Evolutionary conservation across 495 filamentous ascomycete species (phyloP), one percentile per base, ranked within the genome.

Genomic region (Amniculicola lignicola): DNA sequence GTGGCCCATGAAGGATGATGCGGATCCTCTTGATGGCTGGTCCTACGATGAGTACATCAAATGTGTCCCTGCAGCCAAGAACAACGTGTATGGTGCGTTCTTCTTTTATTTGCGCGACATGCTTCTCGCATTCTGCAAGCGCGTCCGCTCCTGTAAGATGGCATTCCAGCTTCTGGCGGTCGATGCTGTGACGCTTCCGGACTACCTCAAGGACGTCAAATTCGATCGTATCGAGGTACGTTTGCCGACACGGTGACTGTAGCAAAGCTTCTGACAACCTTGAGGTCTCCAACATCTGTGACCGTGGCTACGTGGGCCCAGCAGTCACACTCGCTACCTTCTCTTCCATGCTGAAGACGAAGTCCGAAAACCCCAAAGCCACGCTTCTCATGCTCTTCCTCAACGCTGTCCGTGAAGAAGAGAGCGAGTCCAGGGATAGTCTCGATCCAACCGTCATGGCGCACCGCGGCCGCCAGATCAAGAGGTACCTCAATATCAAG

Each of bases 21-120:
- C 58, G 0, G 58, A 67, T 52, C 69, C 69, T 6, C 47, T 66
- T 12, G 37, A 54, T 37, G 63, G 69, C 11, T 71, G 69, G 69
- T 14, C 12, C 1, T 15, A 38, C n/a, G 6, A 27, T 12, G 63
- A 70, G 14, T 38, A 64, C 2, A 36, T 60, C 12, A 3, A 53
- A 9, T n/a, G 15, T 7, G 3, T 39, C 9, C 15, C 16, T 19
- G 14, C 25, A 29, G 63, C 66, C 1, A 61, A 51, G 18, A 61
- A 63, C 15, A 68, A 72, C 46, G 18, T 69, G 14, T 63, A 67
- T 23, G 69, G 69, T 11, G 52, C 28, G 10, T 60, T 72, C 11
- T 67, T 48, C 46, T 37, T 50, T 23, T 58, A 62, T 57, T 7
- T 72, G 14, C 51, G 49, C 10, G 16, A 42, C 15, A 2, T 54